A percentile compares a stretch with the other conserved stretches of the same genome.
Evolutionary conservation across 2,329 filamentous ascomycete genomes (phyloP).

Genomic region (Aspergillus brasiliensis): DNA sequence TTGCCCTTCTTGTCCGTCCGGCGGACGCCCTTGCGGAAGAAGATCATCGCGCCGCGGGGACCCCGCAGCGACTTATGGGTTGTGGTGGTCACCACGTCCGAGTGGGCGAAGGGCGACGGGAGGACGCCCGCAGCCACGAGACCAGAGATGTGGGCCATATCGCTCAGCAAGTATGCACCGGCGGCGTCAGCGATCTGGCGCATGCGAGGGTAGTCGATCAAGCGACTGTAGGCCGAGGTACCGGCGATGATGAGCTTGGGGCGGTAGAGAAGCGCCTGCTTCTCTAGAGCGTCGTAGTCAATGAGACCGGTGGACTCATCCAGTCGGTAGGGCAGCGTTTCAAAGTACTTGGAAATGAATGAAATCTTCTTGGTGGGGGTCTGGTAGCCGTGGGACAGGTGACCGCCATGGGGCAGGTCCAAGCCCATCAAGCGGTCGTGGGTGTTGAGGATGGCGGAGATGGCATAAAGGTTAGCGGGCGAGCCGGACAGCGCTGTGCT

Average conservation of each 20-base stretch:
- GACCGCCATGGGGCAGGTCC: slow-evolving; percentile 90
- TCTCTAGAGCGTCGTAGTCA: slow-evolving; percentile 90
- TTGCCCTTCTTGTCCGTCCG: slow-evolving; percentile 91
- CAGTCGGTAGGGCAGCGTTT: slow-evolving; percentile 96
- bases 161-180: slow-evolving; percentile 90
- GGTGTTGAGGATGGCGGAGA: slow-evolving; percentile 92
- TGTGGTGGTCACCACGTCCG: slow-evolving; percentile 96
- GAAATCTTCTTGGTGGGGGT: slow-evolving; percentile 96
- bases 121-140: slow-evolving; percentile 92
- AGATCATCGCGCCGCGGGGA: slow-evolving; percentile 98
- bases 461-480: slow-evolving; percentile 77
- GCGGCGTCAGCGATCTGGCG: slow-evolving; percentile 91
- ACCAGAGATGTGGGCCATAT: slow-evolving; percentile 99
- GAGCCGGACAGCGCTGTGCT: slow-evolving; percentile 73
- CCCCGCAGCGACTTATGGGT: slow-evolving; percentile 99
- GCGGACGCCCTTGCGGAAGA: slow-evolving; percentile 96
- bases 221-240: slow-evolving; percentile 95
- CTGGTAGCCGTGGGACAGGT: slow-evolving; percentile 97
- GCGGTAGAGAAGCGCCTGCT: slow-evolving; percentile 87
- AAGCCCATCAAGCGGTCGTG: slow-evolving; percentile 97
- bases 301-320: slow-evolving; percentile 79
- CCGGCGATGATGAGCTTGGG: slow-evolving; percentile 96
- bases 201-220: slow-evolving; percentile 97
- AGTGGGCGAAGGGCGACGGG: slow-evolving; percentile 86
- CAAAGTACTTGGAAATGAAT: slow-evolving; percentile 97